Evolutionary conservation across 768 basidiomycete species (phyloP).

Genomic region (Rhodotorula paludigena): DNA sequence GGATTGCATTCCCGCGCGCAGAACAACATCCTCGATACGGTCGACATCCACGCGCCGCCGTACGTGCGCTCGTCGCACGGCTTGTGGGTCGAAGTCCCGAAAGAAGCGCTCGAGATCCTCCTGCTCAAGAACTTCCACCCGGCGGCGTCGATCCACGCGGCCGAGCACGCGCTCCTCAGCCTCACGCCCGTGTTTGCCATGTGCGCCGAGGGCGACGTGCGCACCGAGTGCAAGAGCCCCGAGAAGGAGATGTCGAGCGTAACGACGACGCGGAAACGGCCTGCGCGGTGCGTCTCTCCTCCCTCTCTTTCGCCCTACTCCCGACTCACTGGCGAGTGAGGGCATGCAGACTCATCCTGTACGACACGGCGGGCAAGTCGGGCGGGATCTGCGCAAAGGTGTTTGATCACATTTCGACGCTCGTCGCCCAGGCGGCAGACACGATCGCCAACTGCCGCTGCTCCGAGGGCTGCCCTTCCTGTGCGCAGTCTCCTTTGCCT

Average conservation of each 20-base stretch:
- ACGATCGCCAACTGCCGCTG: conserved; percentile 63
- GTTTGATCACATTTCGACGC: conserved; percentile 65
- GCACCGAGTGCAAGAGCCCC: conserved; percentile 66
- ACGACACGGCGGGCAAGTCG: conserved; percentile 64
- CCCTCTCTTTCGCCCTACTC: too few relatives aligned
- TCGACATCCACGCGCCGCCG: conserved; percentile 70
- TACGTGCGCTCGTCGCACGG: conserved; percentile 71
- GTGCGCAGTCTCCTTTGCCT: conserved; percentile 51
- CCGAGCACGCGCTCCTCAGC: conserved; percentile 76
- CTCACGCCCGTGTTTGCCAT: conserved; percentile 57
- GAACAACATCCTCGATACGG: conserved; percentile 62
- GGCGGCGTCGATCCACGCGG: conserved; percentile 78
- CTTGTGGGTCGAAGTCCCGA: conserved; percentile 72
- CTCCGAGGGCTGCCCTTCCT: conserved; percentile 63
- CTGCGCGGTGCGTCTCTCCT: conserved; percentile 29
- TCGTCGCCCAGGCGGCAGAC: conserved; percentile 59
- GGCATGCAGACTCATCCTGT: conserved; percentile 75
- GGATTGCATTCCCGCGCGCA: not conserved
- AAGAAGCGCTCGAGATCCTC: conserved; percentile 55
- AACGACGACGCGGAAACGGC: conserved; percentile 37
- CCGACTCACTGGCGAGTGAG: not conserved
- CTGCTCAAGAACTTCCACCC: conserved; percentile 57
- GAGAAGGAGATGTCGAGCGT: conserved; percentile 42
- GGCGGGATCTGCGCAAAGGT: conserved; percentile 71
- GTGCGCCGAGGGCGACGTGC: conserved; percentile 57